Base-by-base conservation (phyloP, 495 filamentous ascomycete genomes). In the Talaromyces thailandensis region DNA sequence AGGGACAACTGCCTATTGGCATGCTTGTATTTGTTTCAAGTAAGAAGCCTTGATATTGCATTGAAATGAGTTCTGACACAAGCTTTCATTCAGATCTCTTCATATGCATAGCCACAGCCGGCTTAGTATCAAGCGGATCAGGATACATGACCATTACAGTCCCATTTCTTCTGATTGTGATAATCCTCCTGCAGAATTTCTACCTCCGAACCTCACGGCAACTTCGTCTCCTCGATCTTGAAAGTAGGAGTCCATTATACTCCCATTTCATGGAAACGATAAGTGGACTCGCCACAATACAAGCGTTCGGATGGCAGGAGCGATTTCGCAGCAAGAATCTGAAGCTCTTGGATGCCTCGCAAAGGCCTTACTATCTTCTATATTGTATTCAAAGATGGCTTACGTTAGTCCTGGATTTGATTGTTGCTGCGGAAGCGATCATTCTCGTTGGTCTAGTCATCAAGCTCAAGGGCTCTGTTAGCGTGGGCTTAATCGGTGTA, bases 351-450 rank as follows among this genome's bases (percentile, higher is more conserved):
- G 86, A 92, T 67, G 73, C 57, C 78, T 84, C 75, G 62, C 80
- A 66, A 71, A 77, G 37, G 68, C 84, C 58, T 74, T 78, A 28
- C 81, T 85, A 85, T 62, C 76, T 82, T 83, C 73, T 75, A 77
- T 62, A 86, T 79, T 84, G 74, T 81, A 50, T 89, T 79, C 75
- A 90, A 83, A 77, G 86, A 35, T 92, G 89, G 87, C 77, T 93
- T 66, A 79, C 76, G 16, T 79, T 87, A 70, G 79, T 86, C 14
- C 81, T 91, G 77, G 70, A 84, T 12, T 63, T 87, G 2, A 73
- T 91, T 1, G 75, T 81, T 63, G 79, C 84, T 3, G 75, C 82
- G 32, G 80, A 91, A 21, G 81, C 81, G 0, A 70, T 81, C 14
- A 62, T 83, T 31, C 64, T 84, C 40, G 76, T 80, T 28, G 63